A percentile compares a stretch with the other conserved stretches of the same genome.
Conservation (phyloP, 2,329 filamentous ascomycete species). For the Fusarium sulawesiense region DNA sequence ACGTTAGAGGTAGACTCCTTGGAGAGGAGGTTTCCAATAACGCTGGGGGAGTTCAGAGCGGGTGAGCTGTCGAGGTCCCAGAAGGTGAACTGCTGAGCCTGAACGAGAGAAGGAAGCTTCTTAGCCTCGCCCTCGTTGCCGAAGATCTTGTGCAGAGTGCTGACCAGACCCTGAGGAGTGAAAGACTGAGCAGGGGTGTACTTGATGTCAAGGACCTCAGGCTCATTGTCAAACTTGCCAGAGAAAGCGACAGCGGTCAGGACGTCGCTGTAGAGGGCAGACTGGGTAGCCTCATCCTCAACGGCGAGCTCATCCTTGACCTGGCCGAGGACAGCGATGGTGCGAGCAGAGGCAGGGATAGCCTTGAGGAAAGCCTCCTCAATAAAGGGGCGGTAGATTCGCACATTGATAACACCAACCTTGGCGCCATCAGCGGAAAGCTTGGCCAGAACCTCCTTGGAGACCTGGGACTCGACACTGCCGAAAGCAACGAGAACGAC, state of each 20-base stretch:
- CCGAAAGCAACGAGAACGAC: conserved; percentile 92
- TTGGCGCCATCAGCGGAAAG: conserved; percentile 79
- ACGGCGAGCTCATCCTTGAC: conserved; percentile 80
- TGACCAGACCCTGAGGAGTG: conserved; percentile 65
- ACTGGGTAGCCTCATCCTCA: conserved; percentile 79
- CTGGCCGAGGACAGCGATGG: conserved; percentile 88
- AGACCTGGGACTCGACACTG: conserved; percentile 87
- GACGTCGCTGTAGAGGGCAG: conserved; percentile 92
- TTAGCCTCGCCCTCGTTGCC: conserved; percentile 65
- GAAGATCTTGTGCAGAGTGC: conserved; percentile 62
- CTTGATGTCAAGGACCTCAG: conserved; percentile 83
- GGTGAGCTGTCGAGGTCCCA: conserved; percentile 87
- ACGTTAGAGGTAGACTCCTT: conserved; percentile 76
- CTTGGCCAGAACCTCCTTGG: conserved; percentile 80
- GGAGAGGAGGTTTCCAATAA: conserved; percentile 70
- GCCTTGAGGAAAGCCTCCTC: conserved; percentile 91
- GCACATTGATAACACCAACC: conserved; percentile 89
- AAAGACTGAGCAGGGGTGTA: conserved; percentile 77
- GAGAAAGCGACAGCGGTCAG: conserved; percentile 86
- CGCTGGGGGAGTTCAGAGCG: conserved; percentile 72
- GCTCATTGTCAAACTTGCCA: conserved; percentile 70
- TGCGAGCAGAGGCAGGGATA: conserved; percentile 79
- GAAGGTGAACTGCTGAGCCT: conserved; percentile 88
- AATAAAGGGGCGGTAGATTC: conserved; percentile 93
- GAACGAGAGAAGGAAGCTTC: conserved; percentile 58